A percentile compares a stretch with the other conserved stretches of the same genome.
These are phyloP conservation scores for Leccinum griseonigrum DNA, from an alignment of 1,284 basidiomycete species.

Conservation along the genomic window DNA sequence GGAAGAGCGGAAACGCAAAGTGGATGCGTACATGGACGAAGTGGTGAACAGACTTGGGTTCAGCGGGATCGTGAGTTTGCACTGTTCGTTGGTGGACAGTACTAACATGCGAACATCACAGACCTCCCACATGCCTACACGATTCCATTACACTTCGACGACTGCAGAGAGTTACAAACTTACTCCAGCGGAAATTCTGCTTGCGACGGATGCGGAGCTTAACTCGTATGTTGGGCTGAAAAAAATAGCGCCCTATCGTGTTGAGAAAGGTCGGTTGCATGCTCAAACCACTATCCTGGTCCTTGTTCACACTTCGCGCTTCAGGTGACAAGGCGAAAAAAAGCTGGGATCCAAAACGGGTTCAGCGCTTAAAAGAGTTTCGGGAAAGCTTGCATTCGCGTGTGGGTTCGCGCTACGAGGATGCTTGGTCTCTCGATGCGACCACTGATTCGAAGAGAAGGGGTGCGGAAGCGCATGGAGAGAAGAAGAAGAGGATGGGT, in stretches of 20 bases:
- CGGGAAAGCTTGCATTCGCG: slow-evolving; percentile 42
- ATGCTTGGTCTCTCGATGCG: slow-evolving; percentile 16
- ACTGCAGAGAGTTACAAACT: slow-evolving; percentile 71
- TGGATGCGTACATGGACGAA: slow-evolving; percentile 89
- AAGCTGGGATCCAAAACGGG: slow-evolving; percentile 61
- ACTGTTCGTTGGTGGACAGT: slow-evolving; percentile 1
- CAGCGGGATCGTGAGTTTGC: slow-evolving; percentile 82
- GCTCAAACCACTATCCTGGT: not conserved
- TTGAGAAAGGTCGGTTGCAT: slow-evolving; percentile 26
- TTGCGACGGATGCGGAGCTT: slow-evolving; percentile 91
- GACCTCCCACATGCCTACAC: slow-evolving; percentile 89
- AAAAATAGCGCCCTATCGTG: slow-evolving; percentile 87
- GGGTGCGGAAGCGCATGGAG: slow-evolving; percentile 18
- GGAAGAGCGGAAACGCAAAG: slow-evolving; percentile 77
- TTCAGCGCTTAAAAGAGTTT: slow-evolving; percentile 73
- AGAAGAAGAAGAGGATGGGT: slow-evolving; percentile 66
- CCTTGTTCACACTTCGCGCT: not conserved
- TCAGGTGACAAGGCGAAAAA: slow-evolving; percentile 38
- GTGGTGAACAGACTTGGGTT: slow-evolving; percentile 89
- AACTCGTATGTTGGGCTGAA: slow-evolving; percentile 90
- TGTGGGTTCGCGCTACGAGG: slow-evolving; percentile 17
- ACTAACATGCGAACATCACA: slow-evolving; percentile 30
- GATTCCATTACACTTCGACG: slow-evolving; percentile 89
- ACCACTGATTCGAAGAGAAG: slow-evolving; percentile 11
- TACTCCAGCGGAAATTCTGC: slow-evolving; percentile 83